Conservation (phyloP, 345 rosid genomes). For the Pistacia vera region DNA sequence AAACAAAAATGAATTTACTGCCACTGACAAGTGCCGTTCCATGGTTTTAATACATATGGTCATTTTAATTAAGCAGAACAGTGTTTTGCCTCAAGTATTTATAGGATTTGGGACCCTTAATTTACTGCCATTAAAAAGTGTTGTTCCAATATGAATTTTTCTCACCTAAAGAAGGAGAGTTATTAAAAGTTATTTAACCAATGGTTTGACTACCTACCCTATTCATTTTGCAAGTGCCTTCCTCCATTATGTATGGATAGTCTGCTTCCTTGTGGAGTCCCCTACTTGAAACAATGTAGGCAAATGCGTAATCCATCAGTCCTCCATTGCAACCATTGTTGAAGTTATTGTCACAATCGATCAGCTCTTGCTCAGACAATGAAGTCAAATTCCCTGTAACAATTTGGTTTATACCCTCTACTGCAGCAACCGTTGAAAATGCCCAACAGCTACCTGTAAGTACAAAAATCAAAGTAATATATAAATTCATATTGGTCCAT, state of each 20-base stretch:
- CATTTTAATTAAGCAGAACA: too few relatives aligned
- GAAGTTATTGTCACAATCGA: constrained; percentile 50
- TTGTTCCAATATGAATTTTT: too few relatives aligned
- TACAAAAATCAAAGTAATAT: background rate
- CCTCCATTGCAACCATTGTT: constrained; percentile 68
- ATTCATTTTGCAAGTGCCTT: constrained; percentile 54
- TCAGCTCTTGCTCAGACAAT: constrained; percentile 61
- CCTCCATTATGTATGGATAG: constrained; percentile 70
- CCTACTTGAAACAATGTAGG: constrained; percentile 44
- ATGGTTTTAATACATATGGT: too few relatives aligned
- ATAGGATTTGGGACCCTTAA: too few relatives aligned
- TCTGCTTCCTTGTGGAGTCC: constrained; percentile 69
- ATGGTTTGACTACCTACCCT: constrained; percentile 25
- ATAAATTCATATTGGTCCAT: background rate
- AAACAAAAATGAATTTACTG: too few relatives aligned
- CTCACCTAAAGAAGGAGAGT: background rate
- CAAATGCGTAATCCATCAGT: constrained; percentile 61
- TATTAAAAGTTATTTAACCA: background rate
- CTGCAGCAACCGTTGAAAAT: constrained; percentile 65
- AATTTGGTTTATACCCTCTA: constrained; percentile 68
- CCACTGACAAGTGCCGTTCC: too few relatives aligned
- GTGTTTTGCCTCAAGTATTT: too few relatives aligned
- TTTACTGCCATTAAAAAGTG: too few relatives aligned
- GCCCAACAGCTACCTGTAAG: constrained; percentile 70
- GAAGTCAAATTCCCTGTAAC: constrained; percentile 59